Conservation (phyloP, 108 stramenopile species). For the Conticribra weissflogii region DNA sequence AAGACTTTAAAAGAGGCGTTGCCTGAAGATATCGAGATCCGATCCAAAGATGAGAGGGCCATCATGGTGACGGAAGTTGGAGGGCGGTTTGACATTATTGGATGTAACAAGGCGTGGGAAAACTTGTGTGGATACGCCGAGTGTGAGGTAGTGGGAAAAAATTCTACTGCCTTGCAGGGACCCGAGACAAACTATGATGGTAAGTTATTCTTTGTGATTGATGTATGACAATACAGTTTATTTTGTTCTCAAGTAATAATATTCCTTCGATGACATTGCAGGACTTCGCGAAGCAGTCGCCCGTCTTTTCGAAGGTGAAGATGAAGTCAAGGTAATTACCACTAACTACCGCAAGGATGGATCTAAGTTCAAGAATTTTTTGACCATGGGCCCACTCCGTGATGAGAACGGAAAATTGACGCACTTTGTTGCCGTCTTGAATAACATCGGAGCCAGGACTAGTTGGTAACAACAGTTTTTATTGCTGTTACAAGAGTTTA, state of each 20-base stretch:
- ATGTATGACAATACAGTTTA: no score
- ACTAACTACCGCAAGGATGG: constrained; percentile 31
- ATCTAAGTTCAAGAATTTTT: constrained; percentile 21
- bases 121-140: constrained; percentile 31
- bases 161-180: constrained; percentile 23
- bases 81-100: constrained; percentile 15
- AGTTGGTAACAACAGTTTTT: no score
- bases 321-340: constrained; percentile 18
- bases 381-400: constrained; percentile 23
- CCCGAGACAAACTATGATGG: constrained; percentile 29
- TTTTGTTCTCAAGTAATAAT: no score
- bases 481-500: no score
- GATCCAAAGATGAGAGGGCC: constrained; percentile 14
- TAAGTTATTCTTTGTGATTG: no score
- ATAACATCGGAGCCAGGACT: constrained; percentile 21
- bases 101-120: constrained; percentile 38
- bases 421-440: constrained; percentile 28
- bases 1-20: constrained; percentile 16
- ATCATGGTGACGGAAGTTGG: constrained; percentile 27
- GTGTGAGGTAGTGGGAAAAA: constrained; percentile 19
- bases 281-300: constrained; percentile 20
- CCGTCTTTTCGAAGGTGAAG: constrained; percentile 26
- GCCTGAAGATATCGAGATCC: constrained; percentile 10
- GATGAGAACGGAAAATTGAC: constrained; percentile 26
- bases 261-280: no score